These are phyloP conservation scores for Coniella vitis DNA, from an alignment of 2,329 filamentous ascomycete species.

Conservation along the genomic window DNA sequence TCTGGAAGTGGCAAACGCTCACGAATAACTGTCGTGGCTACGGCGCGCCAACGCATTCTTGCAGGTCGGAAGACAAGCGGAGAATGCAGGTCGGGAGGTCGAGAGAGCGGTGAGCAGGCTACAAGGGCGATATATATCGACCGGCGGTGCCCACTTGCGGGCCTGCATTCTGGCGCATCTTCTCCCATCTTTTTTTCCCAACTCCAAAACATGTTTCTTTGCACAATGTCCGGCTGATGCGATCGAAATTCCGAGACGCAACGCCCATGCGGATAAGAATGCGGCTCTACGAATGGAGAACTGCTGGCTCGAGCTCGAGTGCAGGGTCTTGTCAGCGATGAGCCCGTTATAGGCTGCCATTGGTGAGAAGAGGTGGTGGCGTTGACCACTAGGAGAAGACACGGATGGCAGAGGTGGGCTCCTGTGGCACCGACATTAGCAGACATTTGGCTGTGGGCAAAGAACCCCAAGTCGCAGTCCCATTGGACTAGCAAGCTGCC, in stretches of 20 bases:
- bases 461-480: not conserved
- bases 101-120: conserved; percentile 12
- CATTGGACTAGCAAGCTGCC: conserved; percentile 8
- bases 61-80: conserved; percentile 14
- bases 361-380: conserved; percentile 5
- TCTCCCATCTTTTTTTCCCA: not conserved
- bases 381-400: conserved; percentile 11
- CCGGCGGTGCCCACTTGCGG: conserved; percentile 9
- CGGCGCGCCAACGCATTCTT: conserved; percentile 16
- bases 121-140: conserved; percentile 8
- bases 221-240: not conserved
- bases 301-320: conserved; percentile 15
- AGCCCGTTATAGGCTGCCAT: conserved; percentile 10
- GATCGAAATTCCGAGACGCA: not conserved
- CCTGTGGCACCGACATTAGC: not conserved
- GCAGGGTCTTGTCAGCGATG: not conserved
- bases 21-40: conserved; percentile 14
- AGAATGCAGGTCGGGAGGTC: conserved; percentile 7
- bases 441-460: conserved; percentile 3
- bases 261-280: conserved; percentile 4
- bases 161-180: not conserved
- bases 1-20: not conserved
- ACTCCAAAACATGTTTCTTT: not conserved
- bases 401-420: conserved; percentile 1
- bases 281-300: conserved; percentile 13